Evolutionary conservation across 768 basidiomycete species (phyloP).

Genomic region (Xerocomellus chrysenteron): DNA sequence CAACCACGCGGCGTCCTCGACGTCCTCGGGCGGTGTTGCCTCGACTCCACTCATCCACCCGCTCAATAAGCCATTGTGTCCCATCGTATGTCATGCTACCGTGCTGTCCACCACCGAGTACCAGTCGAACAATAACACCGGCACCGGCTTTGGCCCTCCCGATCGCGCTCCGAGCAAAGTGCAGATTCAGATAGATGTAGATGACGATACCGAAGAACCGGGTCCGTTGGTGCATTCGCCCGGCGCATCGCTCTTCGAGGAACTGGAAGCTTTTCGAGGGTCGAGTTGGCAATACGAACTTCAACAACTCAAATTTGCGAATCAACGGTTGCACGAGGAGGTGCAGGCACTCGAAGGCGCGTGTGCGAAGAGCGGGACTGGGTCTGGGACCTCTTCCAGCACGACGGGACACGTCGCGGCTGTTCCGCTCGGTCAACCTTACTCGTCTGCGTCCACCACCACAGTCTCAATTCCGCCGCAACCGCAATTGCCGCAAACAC

Average conservation of each 20-base stretch:
- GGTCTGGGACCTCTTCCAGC: not conserved
- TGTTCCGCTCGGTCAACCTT: not conserved
- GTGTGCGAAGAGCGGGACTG: not conserved
- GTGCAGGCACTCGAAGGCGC: constrained; percentile 39
- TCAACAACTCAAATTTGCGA: constrained; percentile 75
- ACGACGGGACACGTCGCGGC: not conserved
- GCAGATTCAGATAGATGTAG: not conserved
- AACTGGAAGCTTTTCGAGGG: constrained; percentile 62
- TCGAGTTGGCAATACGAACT: constrained; percentile 95
- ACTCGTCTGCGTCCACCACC: not conserved
- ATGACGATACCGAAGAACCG: not conserved
- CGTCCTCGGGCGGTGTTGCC: not conserved
- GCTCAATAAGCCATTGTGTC: constrained; percentile 20
- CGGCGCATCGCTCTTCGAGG: constrained; percentile 60
- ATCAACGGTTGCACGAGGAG: constrained; percentile 64
- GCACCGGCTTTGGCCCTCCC: not conserved
- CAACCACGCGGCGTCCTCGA: not conserved
- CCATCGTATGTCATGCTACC: constrained; percentile 32
- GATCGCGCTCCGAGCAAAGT: not conserved
- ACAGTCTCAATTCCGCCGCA: not conserved
- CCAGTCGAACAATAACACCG: not conserved
- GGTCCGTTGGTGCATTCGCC: constrained; percentile 12
- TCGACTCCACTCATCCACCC: constrained; percentile 15
- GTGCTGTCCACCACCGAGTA: constrained; percentile 11
- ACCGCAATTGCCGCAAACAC: constrained; percentile 5